These are phyloP conservation scores for Nothopassalora personata DNA, from an alignment of 2,329 filamentous ascomycete species.

Conservation along the genomic window DNA sequence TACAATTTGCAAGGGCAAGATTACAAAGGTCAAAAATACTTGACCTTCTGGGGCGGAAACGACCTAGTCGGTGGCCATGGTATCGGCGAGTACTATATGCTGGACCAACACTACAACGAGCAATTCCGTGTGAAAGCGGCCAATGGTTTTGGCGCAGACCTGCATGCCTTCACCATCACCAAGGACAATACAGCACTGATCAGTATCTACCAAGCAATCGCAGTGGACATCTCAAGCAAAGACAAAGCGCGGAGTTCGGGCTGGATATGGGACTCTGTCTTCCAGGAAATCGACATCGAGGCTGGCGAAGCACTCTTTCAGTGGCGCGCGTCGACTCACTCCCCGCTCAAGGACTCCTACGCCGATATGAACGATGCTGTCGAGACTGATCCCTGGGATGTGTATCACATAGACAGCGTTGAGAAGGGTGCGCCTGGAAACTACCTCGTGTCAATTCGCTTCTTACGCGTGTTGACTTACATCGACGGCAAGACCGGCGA, in stretches of 20 bases:
- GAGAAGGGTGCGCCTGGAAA: constrained; percentile 49
- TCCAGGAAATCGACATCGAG: constrained; percentile 43
- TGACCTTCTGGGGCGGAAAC: constrained; percentile 48
- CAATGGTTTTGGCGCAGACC: constrained; percentile 34
- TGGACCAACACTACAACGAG: constrained; percentile 26
- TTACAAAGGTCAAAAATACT: constrained; percentile 41
- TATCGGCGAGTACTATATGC: constrained; percentile 45
- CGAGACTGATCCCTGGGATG: constrained; percentile 47
- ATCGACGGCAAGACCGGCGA: constrained; percentile 46
- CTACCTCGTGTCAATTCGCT: constrained; percentile 51
- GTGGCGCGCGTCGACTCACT: constrained; percentile 53
- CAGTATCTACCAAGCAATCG: constrained; percentile 34
- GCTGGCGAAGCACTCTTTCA: constrained; percentile 53
- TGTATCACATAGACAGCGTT: constrained; percentile 53
- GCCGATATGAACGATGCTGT: constrained; percentile 33
- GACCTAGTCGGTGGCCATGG: constrained; percentile 46
- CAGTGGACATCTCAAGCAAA: constrained; percentile 15
- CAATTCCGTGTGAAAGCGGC: constrained; percentile 37
- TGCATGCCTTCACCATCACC: constrained; percentile 42
- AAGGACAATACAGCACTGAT: constrained; percentile 38
- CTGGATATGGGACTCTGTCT: constrained; percentile 31
- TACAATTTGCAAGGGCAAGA: constrained; percentile 45
- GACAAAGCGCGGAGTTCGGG: constrained; percentile 29
- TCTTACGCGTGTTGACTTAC: constrained; percentile 45
- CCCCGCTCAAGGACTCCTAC: constrained; percentile 41